Conservation (phyloP, 1,139 yeast genomes). For the Nakaseomyces uthaithaninus region DNA sequence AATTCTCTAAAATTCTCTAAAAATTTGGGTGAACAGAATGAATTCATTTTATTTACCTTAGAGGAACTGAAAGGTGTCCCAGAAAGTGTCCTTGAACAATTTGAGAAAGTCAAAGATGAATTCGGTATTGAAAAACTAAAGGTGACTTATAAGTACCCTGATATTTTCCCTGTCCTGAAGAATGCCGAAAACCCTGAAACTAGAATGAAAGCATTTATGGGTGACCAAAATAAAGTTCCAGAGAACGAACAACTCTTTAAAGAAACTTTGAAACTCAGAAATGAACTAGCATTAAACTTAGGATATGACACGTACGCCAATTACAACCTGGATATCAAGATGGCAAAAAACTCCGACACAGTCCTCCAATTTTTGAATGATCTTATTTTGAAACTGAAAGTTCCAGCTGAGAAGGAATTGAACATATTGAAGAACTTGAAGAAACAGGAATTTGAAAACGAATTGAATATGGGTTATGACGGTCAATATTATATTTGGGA, state of each 20-base stretch:
- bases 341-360: slow-evolving; percentile 61
- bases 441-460: slow-evolving; percentile 39
- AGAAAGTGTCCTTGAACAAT: slow-evolving; percentile 48
- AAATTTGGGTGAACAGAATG: slow-evolving; percentile 66
- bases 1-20: slow-evolving; percentile 51
- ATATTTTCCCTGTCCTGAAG: slow-evolving; percentile 65
- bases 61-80: slow-evolving; percentile 74
- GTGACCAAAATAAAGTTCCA: slow-evolving; percentile 58
- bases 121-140: slow-evolving; percentile 39
- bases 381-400: slow-evolving; percentile 47
- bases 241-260: slow-evolving; percentile 52
- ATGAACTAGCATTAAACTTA: slow-evolving; percentile 50
- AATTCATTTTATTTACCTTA: slow-evolving; percentile 46
- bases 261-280: slow-evolving; percentile 54
- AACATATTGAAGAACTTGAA: slow-evolving; percentile 45
- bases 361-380: slow-evolving; percentile 58
- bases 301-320: slow-evolving; percentile 65
- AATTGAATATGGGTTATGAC: slow-evolving; percentile 37
- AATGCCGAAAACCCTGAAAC: slow-evolving; percentile 57
- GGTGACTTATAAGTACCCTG: slow-evolving; percentile 78
- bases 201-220: slow-evolving; percentile 55
- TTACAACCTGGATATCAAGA: slow-evolving; percentile 62
- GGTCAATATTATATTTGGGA: slow-evolving; percentile 67
- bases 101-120: slow-evolving; percentile 40
- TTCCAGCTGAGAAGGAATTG: slow-evolving; percentile 52